Percentiles rank a stretch among this genome's conserved stretches.
phyloP scores from a whole-genome alignment of 176 grass and related monocot species.

The Alloteropsis semialata region DNA sequence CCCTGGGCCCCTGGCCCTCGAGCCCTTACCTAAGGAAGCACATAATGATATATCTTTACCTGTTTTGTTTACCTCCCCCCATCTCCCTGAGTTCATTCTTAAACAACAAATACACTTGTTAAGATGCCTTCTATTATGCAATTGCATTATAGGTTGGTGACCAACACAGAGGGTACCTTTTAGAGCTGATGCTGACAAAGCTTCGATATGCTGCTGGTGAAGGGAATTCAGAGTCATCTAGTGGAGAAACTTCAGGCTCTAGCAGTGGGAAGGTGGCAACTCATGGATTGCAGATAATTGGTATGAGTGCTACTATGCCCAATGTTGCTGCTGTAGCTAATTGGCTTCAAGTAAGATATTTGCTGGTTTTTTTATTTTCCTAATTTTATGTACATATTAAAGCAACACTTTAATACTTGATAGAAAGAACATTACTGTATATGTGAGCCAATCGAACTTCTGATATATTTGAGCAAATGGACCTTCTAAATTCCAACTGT shows the following conservation, averaged over 20 bases:
- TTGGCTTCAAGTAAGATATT: conserved; percentile 89
- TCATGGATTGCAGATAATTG: conserved; percentile 88
- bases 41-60: neutral
- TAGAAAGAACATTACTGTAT: conserved; percentile 13
- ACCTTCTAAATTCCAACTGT: neutral
- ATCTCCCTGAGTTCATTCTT: conserved; percentile 7
- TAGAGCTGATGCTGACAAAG: conserved; percentile 94
- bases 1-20: neutral
- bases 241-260: conserved; percentile 61
- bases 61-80: neutral
- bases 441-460: no score
- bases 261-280: conserved; percentile 63
- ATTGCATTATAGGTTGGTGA: conserved; percentile 74
- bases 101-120: no score
- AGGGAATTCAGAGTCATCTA: conserved; percentile 69
- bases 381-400: conserved; percentile 12
- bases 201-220: conserved; percentile 90
- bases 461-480: neutral
- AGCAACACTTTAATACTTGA: neutral
- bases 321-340: conserved; percentile 84
- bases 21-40: neutral
- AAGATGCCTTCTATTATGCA: conserved; percentile 30
- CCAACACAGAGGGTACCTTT: conserved; percentile 85
- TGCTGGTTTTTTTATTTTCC: neutral
- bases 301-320: conserved; percentile 99